Base-by-base conservation (phyloP, 1,284 basidiomycete genomes). In the Boletus subluridellus region DNA sequence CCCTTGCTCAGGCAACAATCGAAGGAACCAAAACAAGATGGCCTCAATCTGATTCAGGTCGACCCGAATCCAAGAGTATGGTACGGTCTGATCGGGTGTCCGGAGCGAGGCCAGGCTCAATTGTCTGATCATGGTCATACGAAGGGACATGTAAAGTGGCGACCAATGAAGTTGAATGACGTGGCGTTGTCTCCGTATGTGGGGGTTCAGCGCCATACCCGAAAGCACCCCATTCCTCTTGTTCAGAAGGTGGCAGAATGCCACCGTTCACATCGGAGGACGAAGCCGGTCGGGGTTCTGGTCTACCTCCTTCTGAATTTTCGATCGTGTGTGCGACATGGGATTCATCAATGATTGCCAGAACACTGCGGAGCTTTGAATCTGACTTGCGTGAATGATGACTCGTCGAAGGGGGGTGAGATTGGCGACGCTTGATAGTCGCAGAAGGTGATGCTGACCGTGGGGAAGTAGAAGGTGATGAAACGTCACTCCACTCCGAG, bases 351-450 rank as follows among this genome's bases (percentile, higher is more conserved):
- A 90, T 84, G 17, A 82, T 80, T 44, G 85, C 73, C 26, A 90
- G 76, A 28, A 86, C 82, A 57, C 78, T 84, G 45, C 86, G 84
- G 44, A 89, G 77, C 69, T 87, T 89, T 14, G 85, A 85, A 65
- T 88, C 87, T 14, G 82, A 76, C 71, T 85, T 86, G 56, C 82
- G 80, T 37, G 77, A 58, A 50, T 69, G 72, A 48, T 78, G 72
- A 41, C 73, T 65, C 24, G 76, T 69, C 21, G 71, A 68, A 5
- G 76, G 65, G n/a, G 83, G 81, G 38, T 78, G 75, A 1, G 82
- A 81, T 66, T 82, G 79, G 64, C 80, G 77, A 35, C 83, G 78
- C 60, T 66, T 74, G 30, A 75, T 66, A 1, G 77, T 74, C 17
- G 79, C 79, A 28, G 83, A 79, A 35, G 75, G 79, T 28, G 82